Percentiles rank a stretch among this genome's conserved stretches.
phyloP scores from a whole-genome alignment of 2,329 filamentous ascomycete genomes.

The Trichoderma gracile region DNA sequence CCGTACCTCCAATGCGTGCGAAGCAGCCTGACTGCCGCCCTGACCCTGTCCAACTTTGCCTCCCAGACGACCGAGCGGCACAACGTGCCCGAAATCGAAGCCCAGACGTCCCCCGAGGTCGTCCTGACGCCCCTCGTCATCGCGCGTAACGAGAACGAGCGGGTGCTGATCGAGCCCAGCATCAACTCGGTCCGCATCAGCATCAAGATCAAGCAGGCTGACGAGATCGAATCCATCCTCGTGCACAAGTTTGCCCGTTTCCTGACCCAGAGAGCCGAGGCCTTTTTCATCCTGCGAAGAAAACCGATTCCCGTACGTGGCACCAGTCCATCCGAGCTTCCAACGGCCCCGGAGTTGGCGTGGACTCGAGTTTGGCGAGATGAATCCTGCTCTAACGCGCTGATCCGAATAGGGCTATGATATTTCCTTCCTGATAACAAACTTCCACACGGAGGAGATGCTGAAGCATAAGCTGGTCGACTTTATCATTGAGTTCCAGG shows the following conservation, averaged over 20 bases:
- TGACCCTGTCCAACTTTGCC: constrained; percentile 89
- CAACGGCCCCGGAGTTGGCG: neutral
- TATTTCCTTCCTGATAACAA: constrained; percentile 97
- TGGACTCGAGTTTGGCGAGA: neutral
- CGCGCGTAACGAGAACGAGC: constrained; percentile 89
- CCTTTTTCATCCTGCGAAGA: constrained; percentile 92
- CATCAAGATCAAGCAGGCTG: constrained; percentile 99
- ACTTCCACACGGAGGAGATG: constrained; percentile 98
- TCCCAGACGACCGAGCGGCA: constrained; percentile 95
- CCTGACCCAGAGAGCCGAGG: constrained; percentile 90
- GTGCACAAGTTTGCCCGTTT: constrained; percentile 99
- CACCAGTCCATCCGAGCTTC: neutral
- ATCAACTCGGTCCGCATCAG: constrained; percentile 96
- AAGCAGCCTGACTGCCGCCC: constrained; percentile 87
- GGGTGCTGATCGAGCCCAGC: constrained; percentile 91
- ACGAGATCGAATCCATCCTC: constrained; percentile 97
- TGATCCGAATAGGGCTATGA: constrained; percentile 75
- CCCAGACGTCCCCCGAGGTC: constrained; percentile 87
- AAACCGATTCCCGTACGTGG: constrained; percentile 85
- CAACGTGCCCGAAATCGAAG: constrained; percentile 97
- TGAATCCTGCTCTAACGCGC: neutral
- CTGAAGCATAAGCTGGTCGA: constrained; percentile 93
- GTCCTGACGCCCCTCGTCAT: constrained; percentile 88
- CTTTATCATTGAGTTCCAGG: constrained; percentile 94
- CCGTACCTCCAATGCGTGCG: constrained; percentile 96